These are phyloP conservation scores for Jasminum sambac DNA, from an alignment of 257 asterid genomes.

Conservation along the genomic window DNA sequence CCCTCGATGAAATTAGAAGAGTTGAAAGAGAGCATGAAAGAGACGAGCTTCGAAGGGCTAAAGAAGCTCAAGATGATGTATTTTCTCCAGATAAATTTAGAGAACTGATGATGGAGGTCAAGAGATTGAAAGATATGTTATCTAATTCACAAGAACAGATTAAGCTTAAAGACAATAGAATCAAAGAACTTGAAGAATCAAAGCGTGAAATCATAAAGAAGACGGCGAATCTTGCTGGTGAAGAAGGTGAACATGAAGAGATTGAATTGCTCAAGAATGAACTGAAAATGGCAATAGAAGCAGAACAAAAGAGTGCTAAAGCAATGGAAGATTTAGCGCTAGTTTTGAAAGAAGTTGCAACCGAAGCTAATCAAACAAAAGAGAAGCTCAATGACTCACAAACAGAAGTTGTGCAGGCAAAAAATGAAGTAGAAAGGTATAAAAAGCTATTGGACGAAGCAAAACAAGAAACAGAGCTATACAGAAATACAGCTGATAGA, in stretches of 20 bases:
- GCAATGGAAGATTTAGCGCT: conserved; percentile 90
- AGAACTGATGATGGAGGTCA: conserved; percentile 41
- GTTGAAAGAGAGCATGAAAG: conserved; percentile 41
- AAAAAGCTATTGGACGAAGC: conserved; percentile 50
- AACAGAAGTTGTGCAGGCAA: conserved; percentile 40
- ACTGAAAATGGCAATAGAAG: conserved; percentile 48
- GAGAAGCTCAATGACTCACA: conserved; percentile 39
- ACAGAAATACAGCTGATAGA: conserved; percentile 55
- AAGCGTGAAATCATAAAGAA: conserved; percentile 39
- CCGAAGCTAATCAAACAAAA: conserved; percentile 54
- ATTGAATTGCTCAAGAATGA: conserved; percentile 44
- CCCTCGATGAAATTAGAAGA: conserved; percentile 43
- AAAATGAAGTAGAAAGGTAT: conserved; percentile 40
- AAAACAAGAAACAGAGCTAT: conserved; percentile 48
- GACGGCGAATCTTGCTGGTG: conserved; percentile 29
- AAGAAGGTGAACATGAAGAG: conserved; percentile 43
- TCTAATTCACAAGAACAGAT: conserved; percentile 41
- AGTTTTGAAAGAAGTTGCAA: conserved; percentile 71
- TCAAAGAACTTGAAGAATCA: conserved; percentile 54
- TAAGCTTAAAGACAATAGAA: conserved; percentile 40
- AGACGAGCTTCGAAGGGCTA: conserved; percentile 43
- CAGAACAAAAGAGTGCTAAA: conserved; percentile 66
- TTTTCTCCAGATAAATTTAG: conserved; percentile 29
- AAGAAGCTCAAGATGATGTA: conserved; percentile 29
- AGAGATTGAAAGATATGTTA: conserved; percentile 38